Base-by-base conservation (phyloP, 495 filamentous ascomycete genomes). In the Talaromyces wortmannii region DNA sequence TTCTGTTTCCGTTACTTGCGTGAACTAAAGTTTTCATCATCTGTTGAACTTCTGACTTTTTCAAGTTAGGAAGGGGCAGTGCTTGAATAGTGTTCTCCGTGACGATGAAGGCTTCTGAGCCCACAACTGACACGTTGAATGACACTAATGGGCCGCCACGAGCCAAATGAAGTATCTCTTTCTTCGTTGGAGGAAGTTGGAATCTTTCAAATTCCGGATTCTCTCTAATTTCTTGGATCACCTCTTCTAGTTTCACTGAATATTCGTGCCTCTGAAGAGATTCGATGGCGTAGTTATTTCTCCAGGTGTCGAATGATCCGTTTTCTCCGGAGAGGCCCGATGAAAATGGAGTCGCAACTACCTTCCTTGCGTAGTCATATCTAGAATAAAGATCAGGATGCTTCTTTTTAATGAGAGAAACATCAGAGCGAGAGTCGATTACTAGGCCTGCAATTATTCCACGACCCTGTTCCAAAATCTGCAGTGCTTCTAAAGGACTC, bases 401-500 rank as follows among this genome's bases (percentile, higher is more conserved):
- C 33, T 45, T 16, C 31, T 36, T n/a, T 15, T 45, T 30, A 29
- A 63, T 45, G 13, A 31, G 31, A 11, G 51, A 62, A 23, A 65
- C 51, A 46, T 64, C 64, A n/a, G 18, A 42, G 12, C 56, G 59
- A 29, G 57, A 58, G 36, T 67, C 61, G 44, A 67, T 59, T 12
- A 58, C 40, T 10, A 57, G 31, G 43, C 58, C 36, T 17, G 65
- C 55, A 49, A 67, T 62, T 23, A 68, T 51, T 17, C 61, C 60
- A 31, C 65, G 64, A 32, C 65, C 60, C 18, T 58, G 56, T 54
- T 68, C 65, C 17, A 68, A 54, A 11, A 63, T 48, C 18, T 46
- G 48, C 32, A 68, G 51, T 12, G 65, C 64, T 32, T 64, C 42
- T 13, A 18, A 48, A 13, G 53, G 48, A 16, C 11, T 18, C 45